phyloP scores from a whole-genome alignment of 1,284 basidiomycete genomes.

The Garcileccinum viscosum region DNA sequence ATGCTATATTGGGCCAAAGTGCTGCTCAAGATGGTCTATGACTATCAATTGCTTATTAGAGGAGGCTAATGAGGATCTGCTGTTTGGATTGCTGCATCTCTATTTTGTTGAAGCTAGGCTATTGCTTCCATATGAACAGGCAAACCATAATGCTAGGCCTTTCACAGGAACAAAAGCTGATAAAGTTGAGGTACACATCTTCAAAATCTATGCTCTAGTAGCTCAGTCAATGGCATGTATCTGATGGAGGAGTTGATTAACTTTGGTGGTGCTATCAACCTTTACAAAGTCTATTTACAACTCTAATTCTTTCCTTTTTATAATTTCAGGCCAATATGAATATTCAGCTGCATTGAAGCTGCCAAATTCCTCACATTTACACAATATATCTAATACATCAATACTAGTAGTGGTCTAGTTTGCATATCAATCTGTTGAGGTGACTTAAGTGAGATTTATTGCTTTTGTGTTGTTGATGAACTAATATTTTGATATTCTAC shows the following conservation, averaged over 20 bases:
- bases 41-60: too few relatives aligned
- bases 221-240: not conserved
- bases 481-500: not conserved
- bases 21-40: too few relatives aligned
- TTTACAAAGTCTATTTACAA: not conserved
- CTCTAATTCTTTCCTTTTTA: not conserved
- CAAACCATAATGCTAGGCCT: too few relatives aligned
- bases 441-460: not conserved
- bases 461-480: not conserved
- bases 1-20: too few relatives aligned
- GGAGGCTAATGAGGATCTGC: too few relatives aligned
- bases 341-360: too few relatives aligned
- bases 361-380: not conserved
- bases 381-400: not conserved
- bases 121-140: too few relatives aligned
- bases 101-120: too few relatives aligned
- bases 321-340: not conserved
- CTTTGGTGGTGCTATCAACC: not conserved
- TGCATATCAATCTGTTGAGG: not conserved
- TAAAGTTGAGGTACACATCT: too few relatives aligned
- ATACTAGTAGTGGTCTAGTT: not conserved
- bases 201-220: not conserved
- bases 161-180: too few relatives aligned
- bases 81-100: too few relatives aligned
- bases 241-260: not conserved